Base-by-base conservation (phyloP, 495 filamentous ascomycete species). In the Hypoxylon rickii region DNA sequence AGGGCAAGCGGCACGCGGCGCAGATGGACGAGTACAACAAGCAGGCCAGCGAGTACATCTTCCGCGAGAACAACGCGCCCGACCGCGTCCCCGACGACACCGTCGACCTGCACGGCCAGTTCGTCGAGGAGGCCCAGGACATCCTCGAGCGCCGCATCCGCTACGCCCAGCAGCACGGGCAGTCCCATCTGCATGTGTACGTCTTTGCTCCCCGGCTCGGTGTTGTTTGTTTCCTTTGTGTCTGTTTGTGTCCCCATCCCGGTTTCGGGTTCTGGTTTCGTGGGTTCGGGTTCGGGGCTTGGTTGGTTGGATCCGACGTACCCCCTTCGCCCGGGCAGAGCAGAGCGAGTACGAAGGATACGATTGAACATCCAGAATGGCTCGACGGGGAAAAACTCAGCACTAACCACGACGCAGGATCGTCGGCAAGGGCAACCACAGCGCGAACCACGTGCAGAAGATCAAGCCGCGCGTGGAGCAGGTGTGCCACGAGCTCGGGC, bases 391-490 rank as follows among this genome's bases (percentile, higher is more conserved):
- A n/a, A n/a, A n/a, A n/a, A n/a, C n/a, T n/a, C n/a, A n/a, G n/a
- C n/a, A n/a, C 13, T 15, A 20, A 44, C 40, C 33, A 10, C 22
- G 17, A 7, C 67, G 69, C 44, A 72, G 72, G 41, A 96, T 98
- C 67, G 95, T 97, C 17, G 94, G 94, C 37, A 96, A 90, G 73
- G 94, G 94, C 2, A 94, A 93, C 71, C 95, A 98, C 73, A 89
- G 84, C 20, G 75, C 70, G 1, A 78, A 84, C 51, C 85, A 89
- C 61, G 78, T 97, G 36, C 87, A 94, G 67, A 96, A 94, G 76
- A 83, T 98, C 66, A 96, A 92, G 70, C 94, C 94, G 4, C 78
- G 86, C 20, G 92, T 97, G 13, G 92, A 97, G 71, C 77, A 88
- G 61, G 73, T 97, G 40, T 96, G 91, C 68, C 80, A 73, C 8